Evolutionary conservation across 2,329 filamentous ascomycete species (phyloP), one percentile per base, ranked within the genome.

Genomic region (Aspergillus uvarum): DNA sequence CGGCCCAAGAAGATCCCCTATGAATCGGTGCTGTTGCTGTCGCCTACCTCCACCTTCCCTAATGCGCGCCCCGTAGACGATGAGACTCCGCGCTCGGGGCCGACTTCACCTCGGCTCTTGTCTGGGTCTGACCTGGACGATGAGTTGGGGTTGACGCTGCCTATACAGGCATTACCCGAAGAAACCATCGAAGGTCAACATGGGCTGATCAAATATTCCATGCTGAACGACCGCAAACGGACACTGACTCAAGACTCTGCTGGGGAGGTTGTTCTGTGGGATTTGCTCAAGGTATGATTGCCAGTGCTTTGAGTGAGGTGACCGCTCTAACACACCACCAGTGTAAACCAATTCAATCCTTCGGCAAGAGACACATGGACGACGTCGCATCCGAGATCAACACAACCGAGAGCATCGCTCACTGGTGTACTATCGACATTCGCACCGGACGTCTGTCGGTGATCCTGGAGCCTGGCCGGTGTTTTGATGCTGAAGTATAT

Each of bases 401-500:
- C 71, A 96, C 92, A 0, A 83, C 86, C 14, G 92, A 96, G 72
- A 93, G 89, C 32, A 91, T 98, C 44, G 90, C 94, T 4, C 94
- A 96, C 56, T 99, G 95, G 95, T 99, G 95, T 73, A 91, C 91
- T 1, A 90, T 98, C 56, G 92, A 99, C 71, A 93, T 94, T 21
- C 89, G 94, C 67, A 98, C 94, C 4, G 95, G 95, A 38, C 92
- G 91, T 63, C 81, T 99, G 58, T 94, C 92, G 2, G 94, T 97
- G 3, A 89, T 96, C 19, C 77, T 99, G 19, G 95, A 99, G 72
- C 91, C 93, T 47, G 96, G 95, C 70, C 96, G 96, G 67, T 97
- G 93, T 74, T 99, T 99, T 68, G 95, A 99, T 76, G 95, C 93
- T 16, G 95, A 99, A 72, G 90, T 96, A 76, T 99, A 99, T 73